Base-by-base conservation (phyloP, 1,284 basidiomycete genomes). In the Gastroboletus turbinatus region DNA sequence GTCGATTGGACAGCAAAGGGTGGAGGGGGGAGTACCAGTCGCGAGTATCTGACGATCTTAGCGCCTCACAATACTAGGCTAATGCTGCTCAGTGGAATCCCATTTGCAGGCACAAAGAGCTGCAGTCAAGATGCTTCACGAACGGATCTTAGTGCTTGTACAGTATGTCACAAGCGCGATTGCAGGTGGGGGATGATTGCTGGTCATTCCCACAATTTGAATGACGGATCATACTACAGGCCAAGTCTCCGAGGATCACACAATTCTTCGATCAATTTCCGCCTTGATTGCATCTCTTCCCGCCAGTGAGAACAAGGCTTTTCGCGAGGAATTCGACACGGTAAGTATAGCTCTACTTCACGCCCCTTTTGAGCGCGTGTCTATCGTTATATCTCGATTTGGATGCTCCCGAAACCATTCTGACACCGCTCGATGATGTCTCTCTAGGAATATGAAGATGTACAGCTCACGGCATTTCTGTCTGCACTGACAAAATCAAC, bases 1-100 rank as follows among this genome's bases (percentile, higher is more conserved):
- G 96, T 99, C 0, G 96, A 99, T 73, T 95, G 94, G 80, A 93
- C 94, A 1, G 90, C 93, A 14, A 88, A 88, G 69, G 94, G 94
- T n/a, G 90, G 92, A 35, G 90, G 88, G 33, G 88, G 87, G 46
- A 88, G 89, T 53, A 90, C 87, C 6, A 90, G 87, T 60, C 73
- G 90, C 90, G 65, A 79, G 88, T 76, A 47, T 46, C 60, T 32
- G 52, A 27, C n/a, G 2, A 14, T 52, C 30, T 48, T 39, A 29
- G n/a, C 33, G 10, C 36, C 46, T 43, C 13, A 1, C 5, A 14
- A 14, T 19, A 23, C 3, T n/a, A 23, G n/a, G 25, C 43, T 60
- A 25, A 68, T 36, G 19, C 3, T 32, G 19, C 16, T 47, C 68
- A 98, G 96, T 96, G 72, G 85, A 96, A 61, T 89, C 92, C 0